Conservation (phyloP, 371 early-diverging fungal genomes). For the Capniomyces stellatus region DNA sequence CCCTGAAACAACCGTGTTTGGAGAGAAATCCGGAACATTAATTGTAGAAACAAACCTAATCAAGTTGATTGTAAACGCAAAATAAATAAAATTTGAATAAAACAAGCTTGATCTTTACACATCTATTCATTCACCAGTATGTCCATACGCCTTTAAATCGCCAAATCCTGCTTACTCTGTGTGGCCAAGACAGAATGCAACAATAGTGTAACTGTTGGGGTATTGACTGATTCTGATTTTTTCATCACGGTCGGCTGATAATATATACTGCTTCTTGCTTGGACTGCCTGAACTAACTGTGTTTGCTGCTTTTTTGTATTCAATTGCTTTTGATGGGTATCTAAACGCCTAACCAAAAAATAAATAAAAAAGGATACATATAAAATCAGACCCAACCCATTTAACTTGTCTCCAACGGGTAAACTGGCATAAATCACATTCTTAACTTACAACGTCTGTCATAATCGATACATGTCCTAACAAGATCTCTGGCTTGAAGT, state of each 20-base stretch:
- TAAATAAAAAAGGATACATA: too few species aligned
- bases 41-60: slow-evolving; percentile 43
- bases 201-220: slow-evolving; percentile 76
- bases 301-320: too few species aligned
- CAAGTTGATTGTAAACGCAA: too few species aligned
- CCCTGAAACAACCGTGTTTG: slow-evolving; percentile 35
- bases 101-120: too few species aligned
- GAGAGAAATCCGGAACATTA: slow-evolving; percentile 28
- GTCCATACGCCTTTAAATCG: too few species aligned
- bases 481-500: slow-evolving; percentile 37
- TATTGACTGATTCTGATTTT: slow-evolving; percentile 79
- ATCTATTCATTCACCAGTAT: too few species aligned
- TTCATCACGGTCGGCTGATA: slow-evolving; percentile 92
- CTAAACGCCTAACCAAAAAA: too few species aligned
- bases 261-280: slow-evolving; percentile 30
- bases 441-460: slow-evolving; percentile 53
- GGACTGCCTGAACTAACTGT: too few species aligned
- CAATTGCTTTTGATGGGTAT: too few species aligned
- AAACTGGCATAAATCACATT: neutral
- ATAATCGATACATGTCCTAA: slow-evolving; percentile 90
- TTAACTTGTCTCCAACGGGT: neutral
- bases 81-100: too few species aligned
- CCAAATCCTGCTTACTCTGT: slow-evolving; percentile 37
- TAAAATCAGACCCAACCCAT: neutral
- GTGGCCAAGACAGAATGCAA: slow-evolving; percentile 81